phyloP scores from a whole-genome alignment of 345 rosid species.

The Euphorbia peplus region DNA sequence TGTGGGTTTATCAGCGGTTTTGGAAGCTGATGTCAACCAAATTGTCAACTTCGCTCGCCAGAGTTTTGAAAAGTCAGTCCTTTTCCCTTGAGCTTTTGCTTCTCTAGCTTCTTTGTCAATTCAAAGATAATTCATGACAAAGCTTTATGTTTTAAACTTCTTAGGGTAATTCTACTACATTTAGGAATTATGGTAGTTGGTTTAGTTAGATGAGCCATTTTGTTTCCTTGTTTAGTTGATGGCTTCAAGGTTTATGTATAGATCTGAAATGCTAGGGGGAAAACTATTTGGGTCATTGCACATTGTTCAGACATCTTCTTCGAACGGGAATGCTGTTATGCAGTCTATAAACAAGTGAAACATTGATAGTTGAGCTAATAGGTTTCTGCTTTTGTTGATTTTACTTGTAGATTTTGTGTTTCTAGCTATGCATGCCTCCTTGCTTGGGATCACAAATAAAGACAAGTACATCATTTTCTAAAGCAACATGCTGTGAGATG shows the following conservation, averaged over 20 bases:
- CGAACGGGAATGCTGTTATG: not conserved
- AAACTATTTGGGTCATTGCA: not conserved
- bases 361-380: not conserved
- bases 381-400: not conserved
- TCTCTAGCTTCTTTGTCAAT: not conserved
- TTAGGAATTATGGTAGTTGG: not conserved
- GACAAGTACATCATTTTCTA: not conserved
- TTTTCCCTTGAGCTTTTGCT: constrained; percentile 4
- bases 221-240: not conserved
- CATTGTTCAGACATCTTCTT: not conserved
- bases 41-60: constrained; percentile 75
- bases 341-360: not conserved
- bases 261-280: not conserved
- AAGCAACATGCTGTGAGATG: not conserved
- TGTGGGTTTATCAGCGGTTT: constrained; percentile 62
- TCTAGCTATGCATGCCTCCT: not conserved
- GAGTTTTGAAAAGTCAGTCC: constrained; percentile 67
- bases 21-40: constrained; percentile 78
- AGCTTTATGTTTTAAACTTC: not conserved
- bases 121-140: not conserved
- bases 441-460: not conserved
- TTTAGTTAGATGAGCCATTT: not conserved
- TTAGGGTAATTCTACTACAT: not conserved
- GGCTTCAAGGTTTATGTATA: not conserved
- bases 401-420: not conserved